Conservation (phyloP, 2,329 filamentous ascomycete species). For the Colletotrichum sidae region DNA sequence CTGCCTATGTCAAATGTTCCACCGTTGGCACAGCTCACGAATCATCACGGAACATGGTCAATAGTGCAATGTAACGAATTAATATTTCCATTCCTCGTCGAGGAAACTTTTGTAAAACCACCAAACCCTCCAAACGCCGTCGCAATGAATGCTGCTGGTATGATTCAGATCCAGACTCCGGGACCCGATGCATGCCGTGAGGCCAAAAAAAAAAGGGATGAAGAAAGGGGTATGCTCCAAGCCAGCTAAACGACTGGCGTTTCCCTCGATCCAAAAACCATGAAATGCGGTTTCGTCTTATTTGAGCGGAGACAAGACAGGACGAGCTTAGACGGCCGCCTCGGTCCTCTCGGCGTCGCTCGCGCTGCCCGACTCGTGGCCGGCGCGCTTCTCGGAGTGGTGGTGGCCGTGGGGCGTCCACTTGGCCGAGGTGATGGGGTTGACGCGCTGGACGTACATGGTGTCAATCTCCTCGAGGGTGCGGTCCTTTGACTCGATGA, state of each 20-base stretch:
- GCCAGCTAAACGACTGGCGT: background rate
- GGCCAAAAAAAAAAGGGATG: background rate
- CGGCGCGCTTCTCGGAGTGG: constrained; percentile 42
- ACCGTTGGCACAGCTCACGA: no score
- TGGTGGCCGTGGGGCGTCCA: constrained; percentile 43
- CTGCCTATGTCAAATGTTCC: no score
- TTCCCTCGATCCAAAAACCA: no score
- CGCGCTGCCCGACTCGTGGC: constrained; percentile 32
- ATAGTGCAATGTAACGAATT: constrained; percentile 14
- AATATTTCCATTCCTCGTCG: constrained; percentile 35
- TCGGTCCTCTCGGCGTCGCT: constrained; percentile 31
- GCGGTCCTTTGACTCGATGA: constrained; percentile 78
- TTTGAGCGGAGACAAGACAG: background rate
- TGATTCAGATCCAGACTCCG: constrained; percentile 22
- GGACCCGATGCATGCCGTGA: constrained; percentile 9
- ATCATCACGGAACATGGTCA: no score
- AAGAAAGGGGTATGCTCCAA: background rate
- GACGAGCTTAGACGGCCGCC: constrained; percentile 12
- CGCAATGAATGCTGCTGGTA: constrained; percentile 29
- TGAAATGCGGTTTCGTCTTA: background rate
- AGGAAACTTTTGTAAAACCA: constrained; percentile 17
- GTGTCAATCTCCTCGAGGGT: constrained; percentile 81
- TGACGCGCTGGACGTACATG: constrained; percentile 73
- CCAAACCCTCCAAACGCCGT: constrained; percentile 32
- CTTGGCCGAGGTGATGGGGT: constrained; percentile 58